Conservation (phyloP, 2,329 filamentous ascomycete genomes). For the Xylogone sp. region DNA sequence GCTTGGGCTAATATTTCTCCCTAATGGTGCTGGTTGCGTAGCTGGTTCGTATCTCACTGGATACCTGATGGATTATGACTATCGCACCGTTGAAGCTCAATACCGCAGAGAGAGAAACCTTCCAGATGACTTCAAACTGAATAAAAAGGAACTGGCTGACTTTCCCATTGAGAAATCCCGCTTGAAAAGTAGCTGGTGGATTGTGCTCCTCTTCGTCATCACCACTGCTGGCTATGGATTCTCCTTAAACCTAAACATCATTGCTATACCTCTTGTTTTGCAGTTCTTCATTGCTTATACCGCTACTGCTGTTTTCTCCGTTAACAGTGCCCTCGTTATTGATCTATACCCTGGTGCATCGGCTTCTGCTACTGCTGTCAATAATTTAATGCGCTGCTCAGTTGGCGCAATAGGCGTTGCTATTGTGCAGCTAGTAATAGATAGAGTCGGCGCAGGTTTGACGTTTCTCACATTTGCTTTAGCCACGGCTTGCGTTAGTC, state of each 20-base stretch:
- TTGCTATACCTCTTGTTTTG: slow-evolving; percentile 24
- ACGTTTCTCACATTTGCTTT: slow-evolving; percentile 15
- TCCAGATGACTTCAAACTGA: slow-evolving; percentile 19
- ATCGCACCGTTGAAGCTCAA: slow-evolving; percentile 28
- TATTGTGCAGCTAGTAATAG: slow-evolving; percentile 19
- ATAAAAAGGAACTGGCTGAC: slow-evolving; percentile 29
- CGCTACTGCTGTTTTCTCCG: slow-evolving; percentile 30
- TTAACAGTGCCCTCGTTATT: slow-evolving; percentile 29
- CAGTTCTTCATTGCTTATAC: slow-evolving; percentile 32
- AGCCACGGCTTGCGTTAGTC: slow-evolving; percentile 9
- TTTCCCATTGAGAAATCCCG: slow-evolving; percentile 37
- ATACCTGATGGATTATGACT: slow-evolving; percentile 36
- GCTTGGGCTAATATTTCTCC: slow-evolving; percentile 37
- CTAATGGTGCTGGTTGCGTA: slow-evolving; percentile 38
- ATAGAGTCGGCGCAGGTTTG: slow-evolving; percentile 14
- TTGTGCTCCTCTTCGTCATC: slow-evolving; percentile 32
- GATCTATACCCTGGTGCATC: slow-evolving; percentile 28
- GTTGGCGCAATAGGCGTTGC: slow-evolving; percentile 27
- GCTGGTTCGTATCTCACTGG: slow-evolving; percentile 35
- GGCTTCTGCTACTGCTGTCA: slow-evolving; percentile 31
- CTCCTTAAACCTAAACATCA: slow-evolving; percentile 18
- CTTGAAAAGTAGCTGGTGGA: slow-evolving; percentile 32
- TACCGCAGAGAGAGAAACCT: slow-evolving; percentile 29
- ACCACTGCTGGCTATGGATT: slow-evolving; percentile 32
- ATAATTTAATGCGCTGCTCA: slow-evolving; percentile 29